Conservation (phyloP, 2,329 filamentous ascomycete genomes). For the Corniculantispora saksenae region DNA sequence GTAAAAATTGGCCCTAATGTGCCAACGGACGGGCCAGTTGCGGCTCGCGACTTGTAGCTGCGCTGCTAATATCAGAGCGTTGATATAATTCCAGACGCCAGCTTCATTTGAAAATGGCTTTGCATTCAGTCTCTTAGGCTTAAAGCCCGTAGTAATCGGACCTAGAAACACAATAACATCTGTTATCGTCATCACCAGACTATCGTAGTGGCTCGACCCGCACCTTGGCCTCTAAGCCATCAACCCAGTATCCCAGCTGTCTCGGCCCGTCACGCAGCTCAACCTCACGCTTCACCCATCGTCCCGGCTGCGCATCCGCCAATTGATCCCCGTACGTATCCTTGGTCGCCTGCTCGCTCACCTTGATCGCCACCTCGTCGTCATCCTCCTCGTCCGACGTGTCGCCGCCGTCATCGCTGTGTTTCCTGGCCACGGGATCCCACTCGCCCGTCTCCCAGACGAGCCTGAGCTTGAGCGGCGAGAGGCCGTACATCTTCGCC, state of each 20-base stretch:
- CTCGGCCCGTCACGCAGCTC: conserved; percentile 78
- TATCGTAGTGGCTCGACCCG: conserved; percentile 59
- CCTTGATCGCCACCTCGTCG: neutral
- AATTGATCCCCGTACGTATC: conserved; percentile 30
- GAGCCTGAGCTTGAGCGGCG: conserved; percentile 65
- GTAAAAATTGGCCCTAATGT: no score
- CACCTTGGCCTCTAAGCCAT: conserved; percentile 69
- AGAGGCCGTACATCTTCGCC: conserved; percentile 65
- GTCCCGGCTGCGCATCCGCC: conserved; percentile 43
- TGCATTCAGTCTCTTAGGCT: no score
- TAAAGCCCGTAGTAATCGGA: no score
- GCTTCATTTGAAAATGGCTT: no score
- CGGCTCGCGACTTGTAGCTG: no score
- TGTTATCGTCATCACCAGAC: no score
- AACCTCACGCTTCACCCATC: conserved; percentile 76
- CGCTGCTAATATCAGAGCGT: no score
- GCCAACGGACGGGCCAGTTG: no score
- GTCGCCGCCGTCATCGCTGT: conserved; percentile 54
- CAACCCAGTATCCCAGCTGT: conserved; percentile 80
- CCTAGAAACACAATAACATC: no score
- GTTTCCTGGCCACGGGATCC: conserved; percentile 71
- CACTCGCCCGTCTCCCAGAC: conserved; percentile 91
- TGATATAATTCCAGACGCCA: no score
- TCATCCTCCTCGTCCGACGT: conserved; percentile 53
- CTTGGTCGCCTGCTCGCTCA: conserved; percentile 13